Evolutionary conservation across 2,329 filamentous ascomycete species (phyloP).

Genomic region (Stemphylium lycopersici): DNA sequence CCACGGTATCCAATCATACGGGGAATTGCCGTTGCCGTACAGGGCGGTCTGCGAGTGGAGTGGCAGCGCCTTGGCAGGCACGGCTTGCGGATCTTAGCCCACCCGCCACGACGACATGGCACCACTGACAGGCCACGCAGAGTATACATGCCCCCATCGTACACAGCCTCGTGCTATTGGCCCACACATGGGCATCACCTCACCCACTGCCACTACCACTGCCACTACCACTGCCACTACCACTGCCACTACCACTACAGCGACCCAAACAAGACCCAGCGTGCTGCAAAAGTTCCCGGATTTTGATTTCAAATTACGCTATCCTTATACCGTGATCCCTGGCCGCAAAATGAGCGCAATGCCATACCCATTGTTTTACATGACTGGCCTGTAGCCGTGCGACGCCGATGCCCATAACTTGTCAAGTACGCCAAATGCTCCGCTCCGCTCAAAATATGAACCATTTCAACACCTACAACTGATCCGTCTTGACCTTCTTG

Average conservation of each 20-base stretch:
- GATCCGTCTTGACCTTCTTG: slow-evolving; percentile 1
- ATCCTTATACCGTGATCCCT: not conserved
- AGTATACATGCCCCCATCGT: slow-evolving; percentile 14
- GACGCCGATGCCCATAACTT: slow-evolving; percentile 23
- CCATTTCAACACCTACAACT: not conserved
- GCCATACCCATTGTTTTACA: slow-evolving; percentile 22
- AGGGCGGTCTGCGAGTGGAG: slow-evolving; percentile 20
- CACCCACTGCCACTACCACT: not conserved
- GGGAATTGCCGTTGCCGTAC: slow-evolving; percentile 15
- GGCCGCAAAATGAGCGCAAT: not conserved
- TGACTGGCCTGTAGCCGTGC: slow-evolving; percentile 1
- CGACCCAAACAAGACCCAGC: not conserved
- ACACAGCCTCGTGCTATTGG: slow-evolving; percentile 32
- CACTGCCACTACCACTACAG: not conserved
- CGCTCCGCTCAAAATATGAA: slow-evolving; percentile 1
- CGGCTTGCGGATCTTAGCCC: slow-evolving; percentile 16
- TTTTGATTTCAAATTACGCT: slow-evolving; percentile 4
- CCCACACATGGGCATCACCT: slow-evolving; percentile 7
- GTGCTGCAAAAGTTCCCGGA: not conserved
- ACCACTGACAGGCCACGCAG: slow-evolving; percentile 32
- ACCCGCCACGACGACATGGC: slow-evolving; percentile 20
- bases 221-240: not conserved
- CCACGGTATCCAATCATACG: slow-evolving; percentile 17
- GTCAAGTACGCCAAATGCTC: slow-evolving; percentile 13
- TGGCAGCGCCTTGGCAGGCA: slow-evolving; percentile 26